These are phyloP conservation scores for Candida odintsovae DNA, from an alignment of 805 yeast species.

Conservation along the genomic window DNA sequence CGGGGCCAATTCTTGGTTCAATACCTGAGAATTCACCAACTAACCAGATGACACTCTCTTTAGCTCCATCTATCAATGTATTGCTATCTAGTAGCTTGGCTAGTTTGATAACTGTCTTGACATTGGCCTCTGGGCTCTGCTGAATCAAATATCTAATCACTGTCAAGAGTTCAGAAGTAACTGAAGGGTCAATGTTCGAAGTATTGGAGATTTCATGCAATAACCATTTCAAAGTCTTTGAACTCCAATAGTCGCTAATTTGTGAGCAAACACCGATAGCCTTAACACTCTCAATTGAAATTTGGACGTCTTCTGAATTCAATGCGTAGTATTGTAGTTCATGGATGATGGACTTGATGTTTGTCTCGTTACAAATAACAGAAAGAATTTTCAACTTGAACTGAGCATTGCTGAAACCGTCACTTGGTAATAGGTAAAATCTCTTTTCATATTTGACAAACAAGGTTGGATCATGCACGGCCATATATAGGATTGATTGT, in stretches of 20 bases:
- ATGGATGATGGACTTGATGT: constrained; percentile 43
- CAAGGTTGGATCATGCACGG: constrained; percentile 30
- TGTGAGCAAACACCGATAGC: constrained; percentile 59
- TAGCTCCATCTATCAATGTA: constrained; percentile 42
- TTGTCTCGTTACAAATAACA: constrained; percentile 47
- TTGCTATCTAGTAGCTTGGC: constrained; percentile 27
- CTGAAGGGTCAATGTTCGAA: constrained; percentile 16
- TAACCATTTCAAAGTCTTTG: constrained; percentile 60
- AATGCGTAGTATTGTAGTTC: constrained; percentile 60
- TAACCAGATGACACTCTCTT: constrained; percentile 84
- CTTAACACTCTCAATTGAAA: constrained; percentile 46
- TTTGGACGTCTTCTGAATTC: constrained; percentile 17
- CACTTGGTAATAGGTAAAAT: constrained; percentile 56
- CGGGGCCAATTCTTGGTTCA: constrained; percentile 58
- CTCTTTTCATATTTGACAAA: constrained; percentile 33
- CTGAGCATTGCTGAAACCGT: constrained; percentile 36
- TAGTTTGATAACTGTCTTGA: constrained; percentile 50
- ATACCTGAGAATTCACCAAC: constrained; percentile 70
- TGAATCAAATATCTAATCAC: constrained; percentile 72
- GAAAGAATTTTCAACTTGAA: constrained; percentile 60
- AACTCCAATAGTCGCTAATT: constrained; percentile 41
- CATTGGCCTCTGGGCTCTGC: constrained; percentile 46
- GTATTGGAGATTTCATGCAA: constrained; percentile 36
- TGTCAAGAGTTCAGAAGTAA: constrained; percentile 62
- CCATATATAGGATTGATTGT: constrained; percentile 38